Percentiles rank a stretch among this genome's conserved stretches.
Conservation (phyloP, 2,329 filamentous ascomycete genomes). For the Shiraia bambusicola region DNA sequence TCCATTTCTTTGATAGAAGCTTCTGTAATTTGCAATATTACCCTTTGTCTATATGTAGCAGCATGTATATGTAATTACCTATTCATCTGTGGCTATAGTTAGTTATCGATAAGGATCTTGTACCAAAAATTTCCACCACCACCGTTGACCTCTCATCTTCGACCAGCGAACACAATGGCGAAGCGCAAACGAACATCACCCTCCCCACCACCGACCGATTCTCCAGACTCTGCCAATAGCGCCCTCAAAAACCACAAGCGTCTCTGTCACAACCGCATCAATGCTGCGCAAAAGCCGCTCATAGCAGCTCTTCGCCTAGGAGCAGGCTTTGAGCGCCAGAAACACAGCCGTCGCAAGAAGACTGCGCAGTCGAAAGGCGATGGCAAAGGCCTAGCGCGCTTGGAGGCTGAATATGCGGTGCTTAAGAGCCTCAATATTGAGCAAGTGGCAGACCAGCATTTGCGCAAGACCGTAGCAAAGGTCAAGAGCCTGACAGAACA, state of each 20-base stretch:
- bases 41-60: too few relatives aligned
- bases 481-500: conserved; percentile 59
- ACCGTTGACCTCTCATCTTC: not conserved
- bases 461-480: conserved; percentile 59
- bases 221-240: conserved; percentile 4
- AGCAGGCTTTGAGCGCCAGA: conserved; percentile 77
- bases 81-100: too few relatives aligned
- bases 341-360: conserved; percentile 65
- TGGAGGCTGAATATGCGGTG: conserved; percentile 63
- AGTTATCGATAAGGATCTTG: conserved; percentile 14
- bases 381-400: conserved; percentile 53
- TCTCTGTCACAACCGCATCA: conserved; percentile 48
- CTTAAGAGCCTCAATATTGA: conserved; percentile 59
- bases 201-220: conserved; percentile 6
- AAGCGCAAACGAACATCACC: conserved; percentile 38
- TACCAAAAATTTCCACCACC: conserved; percentile 13
- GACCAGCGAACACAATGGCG: conserved; percentile 23
- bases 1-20: too few relatives aligned
- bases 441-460: conserved; percentile 53
- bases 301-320: conserved; percentile 66
- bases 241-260: conserved; percentile 23
- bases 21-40: too few relatives aligned
- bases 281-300: conserved; percentile 60
- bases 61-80: too few relatives aligned
- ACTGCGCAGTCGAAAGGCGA: conserved; percentile 52